A percentile compares a stretch with the other conserved stretches of the same genome.
These are phyloP conservation scores for Lagenaria siceraria DNA, from an alignment of 306 rosid genomes.

Conservation along the genomic window DNA sequence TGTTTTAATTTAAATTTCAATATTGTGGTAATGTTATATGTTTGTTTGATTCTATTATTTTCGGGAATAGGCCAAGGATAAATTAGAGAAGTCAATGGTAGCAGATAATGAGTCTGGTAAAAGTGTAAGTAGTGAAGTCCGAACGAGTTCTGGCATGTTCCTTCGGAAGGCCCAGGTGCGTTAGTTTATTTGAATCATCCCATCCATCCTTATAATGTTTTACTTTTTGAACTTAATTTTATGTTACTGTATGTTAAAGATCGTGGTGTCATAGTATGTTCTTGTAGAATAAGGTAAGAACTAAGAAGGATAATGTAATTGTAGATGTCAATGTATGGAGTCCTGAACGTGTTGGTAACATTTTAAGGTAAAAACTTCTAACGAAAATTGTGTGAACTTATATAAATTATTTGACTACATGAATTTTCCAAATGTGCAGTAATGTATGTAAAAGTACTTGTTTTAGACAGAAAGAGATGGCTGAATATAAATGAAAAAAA, in stretches of 20 bases:
- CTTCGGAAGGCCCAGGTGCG: constrained; percentile 66
- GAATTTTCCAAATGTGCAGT: background rate
- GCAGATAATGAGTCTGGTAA: constrained; percentile 90
- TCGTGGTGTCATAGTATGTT: background rate
- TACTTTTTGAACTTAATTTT: background rate
- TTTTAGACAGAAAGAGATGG: background rate
- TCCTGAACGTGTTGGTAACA: background rate
- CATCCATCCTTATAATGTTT: background rate
- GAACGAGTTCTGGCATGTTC: constrained; percentile 98
- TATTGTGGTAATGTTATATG: background rate
- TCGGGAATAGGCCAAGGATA: constrained; percentile 62
- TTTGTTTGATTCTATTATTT: background rate
- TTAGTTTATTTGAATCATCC: background rate
- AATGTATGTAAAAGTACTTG: background rate
- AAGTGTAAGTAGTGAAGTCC: constrained; percentile 68
- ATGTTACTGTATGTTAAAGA: background rate
- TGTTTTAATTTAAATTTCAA: background rate
- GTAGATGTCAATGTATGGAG: background rate
- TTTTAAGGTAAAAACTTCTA: background rate
- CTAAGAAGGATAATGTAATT: background rate
- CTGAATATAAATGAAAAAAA: background rate
- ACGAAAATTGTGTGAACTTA: background rate
- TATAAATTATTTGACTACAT: background rate
- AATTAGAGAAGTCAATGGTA: constrained; percentile 89
- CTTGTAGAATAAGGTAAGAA: background rate